These are phyloP conservation scores for Physocladia obscura DNA, from an alignment of 192 early-diverging fungal species.

Conservation along the genomic window DNA sequence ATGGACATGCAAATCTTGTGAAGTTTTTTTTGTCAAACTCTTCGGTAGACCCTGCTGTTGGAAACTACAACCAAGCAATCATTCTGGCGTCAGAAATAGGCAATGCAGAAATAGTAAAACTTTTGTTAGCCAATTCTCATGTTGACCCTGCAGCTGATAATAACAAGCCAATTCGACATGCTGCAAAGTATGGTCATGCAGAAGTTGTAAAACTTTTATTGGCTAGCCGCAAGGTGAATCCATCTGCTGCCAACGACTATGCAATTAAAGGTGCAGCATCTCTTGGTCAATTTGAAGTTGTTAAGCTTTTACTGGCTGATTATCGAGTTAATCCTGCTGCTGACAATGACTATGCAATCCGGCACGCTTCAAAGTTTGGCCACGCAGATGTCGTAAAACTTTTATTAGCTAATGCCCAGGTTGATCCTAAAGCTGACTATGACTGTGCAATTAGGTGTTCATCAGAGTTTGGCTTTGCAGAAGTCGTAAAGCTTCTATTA, in stretches of 20 bases:
- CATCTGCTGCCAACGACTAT: constrained; percentile 1
- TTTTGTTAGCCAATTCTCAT: background rate
- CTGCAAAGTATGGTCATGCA: background rate
- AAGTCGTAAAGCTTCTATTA: too few species aligned
- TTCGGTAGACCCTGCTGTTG: too few species aligned
- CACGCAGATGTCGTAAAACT: too few species aligned
- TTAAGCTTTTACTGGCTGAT: background rate
- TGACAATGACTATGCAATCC: background rate
- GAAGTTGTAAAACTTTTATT: too few species aligned
- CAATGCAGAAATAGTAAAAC: background rate
- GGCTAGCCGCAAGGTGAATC: background rate
- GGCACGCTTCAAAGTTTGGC: too few species aligned
- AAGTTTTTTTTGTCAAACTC: too few species aligned
- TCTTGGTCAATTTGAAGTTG: constrained; percentile 3
- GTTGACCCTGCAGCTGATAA: constrained; percentile 1
- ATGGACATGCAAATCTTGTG: too few species aligned
- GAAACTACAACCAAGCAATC: constrained; percentile 4
- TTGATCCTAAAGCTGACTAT: too few species aligned
- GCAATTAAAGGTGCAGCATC: background rate
- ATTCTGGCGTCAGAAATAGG: background rate
- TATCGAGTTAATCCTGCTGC: background rate
- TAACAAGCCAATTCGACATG: background rate
- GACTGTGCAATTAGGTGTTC: too few species aligned
- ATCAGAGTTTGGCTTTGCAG: too few species aligned
- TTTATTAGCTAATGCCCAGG: too few species aligned